Percentiles rank a stretch among this genome's conserved stretches.
These are phyloP conservation scores for Acaromyces ingoldii DNA, from an alignment of 1,284 basidiomycete species.

Conservation along the genomic window DNA sequence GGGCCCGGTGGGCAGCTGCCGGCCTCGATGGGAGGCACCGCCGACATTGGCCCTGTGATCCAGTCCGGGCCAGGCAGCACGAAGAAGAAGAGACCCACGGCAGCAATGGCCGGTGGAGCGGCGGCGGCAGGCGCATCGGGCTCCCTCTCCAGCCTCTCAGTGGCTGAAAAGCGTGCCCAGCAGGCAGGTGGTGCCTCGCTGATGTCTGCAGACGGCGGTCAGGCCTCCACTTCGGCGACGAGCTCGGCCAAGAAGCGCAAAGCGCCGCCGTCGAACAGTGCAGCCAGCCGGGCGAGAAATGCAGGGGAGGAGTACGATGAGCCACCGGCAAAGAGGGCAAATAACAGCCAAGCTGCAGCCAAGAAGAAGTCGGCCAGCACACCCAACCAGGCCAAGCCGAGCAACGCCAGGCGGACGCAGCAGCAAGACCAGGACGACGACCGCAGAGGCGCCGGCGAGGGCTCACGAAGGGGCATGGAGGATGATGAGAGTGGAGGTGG, in stretches of 20 bases:
- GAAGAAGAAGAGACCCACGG: neutral
- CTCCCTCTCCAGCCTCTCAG: constrained; percentile 2
- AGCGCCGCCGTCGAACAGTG: constrained; percentile 20
- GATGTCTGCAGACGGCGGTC: too few species aligned
- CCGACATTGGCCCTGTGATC: neutral
- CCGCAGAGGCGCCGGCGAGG: neutral
- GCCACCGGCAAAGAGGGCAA: too few species aligned
- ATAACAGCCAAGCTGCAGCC: too few species aligned
- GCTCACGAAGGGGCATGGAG: too few species aligned
- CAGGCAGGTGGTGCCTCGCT: neutral
- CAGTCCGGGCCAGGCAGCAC: neutral
- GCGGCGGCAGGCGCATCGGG: neutral
- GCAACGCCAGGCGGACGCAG: neutral
- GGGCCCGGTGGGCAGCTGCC: constrained; percentile 6
- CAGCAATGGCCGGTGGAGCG: neutral
- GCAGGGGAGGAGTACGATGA: too few species aligned
- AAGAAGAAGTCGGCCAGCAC: neutral
- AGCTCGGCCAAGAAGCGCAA: constrained; percentile 7
- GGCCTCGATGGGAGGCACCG: constrained; percentile 5
- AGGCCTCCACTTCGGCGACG: neutral
- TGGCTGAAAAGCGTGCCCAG: constrained; percentile 2
- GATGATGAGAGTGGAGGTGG: too few species aligned
- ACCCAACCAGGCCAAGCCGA: neutral
- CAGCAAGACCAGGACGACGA: neutral
- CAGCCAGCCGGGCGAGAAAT: constrained; percentile 8